Conservation (phyloP, 345 rosid species). For the Mercurialis annua region DNA sequence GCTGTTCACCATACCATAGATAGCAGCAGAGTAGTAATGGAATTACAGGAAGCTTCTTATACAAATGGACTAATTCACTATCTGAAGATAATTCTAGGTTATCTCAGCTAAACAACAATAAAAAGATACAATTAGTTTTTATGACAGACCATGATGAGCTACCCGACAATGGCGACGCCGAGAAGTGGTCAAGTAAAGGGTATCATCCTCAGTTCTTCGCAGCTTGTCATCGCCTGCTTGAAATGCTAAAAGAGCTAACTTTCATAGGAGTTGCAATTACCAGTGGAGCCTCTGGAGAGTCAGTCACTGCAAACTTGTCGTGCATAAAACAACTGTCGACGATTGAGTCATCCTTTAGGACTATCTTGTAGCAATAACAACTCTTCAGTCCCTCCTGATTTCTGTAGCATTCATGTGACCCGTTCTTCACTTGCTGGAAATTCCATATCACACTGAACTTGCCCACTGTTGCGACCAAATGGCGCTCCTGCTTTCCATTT, state of each 20-base stretch:
- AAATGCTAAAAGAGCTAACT: constrained; percentile 97
- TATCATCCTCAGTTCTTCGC: not conserved
- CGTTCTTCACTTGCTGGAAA: constrained; percentile 76
- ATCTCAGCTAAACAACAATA: not conserved
- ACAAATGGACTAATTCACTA: constrained; percentile 18
- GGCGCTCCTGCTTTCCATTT: constrained; percentile 74
- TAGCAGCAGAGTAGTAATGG: not conserved
- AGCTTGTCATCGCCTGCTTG: constrained; percentile 58
- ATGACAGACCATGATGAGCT: constrained; percentile 9
- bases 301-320: constrained; percentile 83
- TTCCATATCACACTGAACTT: constrained; percentile 94
- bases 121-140: constrained; percentile 15
- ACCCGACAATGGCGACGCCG: constrained; percentile 11
- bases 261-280: constrained; percentile 94
- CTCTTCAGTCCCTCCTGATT: constrained; percentile 78
- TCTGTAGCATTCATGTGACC: constrained; percentile 70
- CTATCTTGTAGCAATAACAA: constrained; percentile 90
- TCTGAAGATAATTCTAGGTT: constrained; percentile 4
- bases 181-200: constrained; percentile 6
- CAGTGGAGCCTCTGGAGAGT: constrained; percentile 95
- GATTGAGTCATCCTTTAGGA: constrained; percentile 82
- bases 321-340: constrained; percentile 98
- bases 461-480: constrained; percentile 95
- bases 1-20: not conserved
- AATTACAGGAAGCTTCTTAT: not conserved